Conservation (phyloP, 257 asterid species). For the Scutellaria barbata region DNA sequence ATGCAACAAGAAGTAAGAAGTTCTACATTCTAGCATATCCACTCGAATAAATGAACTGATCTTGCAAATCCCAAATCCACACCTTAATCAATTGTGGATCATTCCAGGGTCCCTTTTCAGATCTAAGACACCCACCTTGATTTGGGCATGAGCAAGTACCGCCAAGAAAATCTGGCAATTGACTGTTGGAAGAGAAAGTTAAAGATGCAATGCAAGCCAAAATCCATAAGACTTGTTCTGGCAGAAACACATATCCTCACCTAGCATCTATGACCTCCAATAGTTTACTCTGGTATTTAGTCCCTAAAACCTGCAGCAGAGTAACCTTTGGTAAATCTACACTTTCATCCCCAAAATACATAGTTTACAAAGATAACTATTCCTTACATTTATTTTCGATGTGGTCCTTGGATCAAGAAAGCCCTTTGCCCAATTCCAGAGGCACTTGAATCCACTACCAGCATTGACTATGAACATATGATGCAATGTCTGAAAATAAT, state of each 20-base stretch:
- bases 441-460: slow-evolving; percentile 84
- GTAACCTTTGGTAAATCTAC: slow-evolving; percentile 35
- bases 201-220: slow-evolving; percentile 24
- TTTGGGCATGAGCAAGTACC: slow-evolving; percentile 85
- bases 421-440: slow-evolving; percentile 83
- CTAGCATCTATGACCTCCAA: slow-evolving; percentile 79
- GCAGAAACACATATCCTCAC: slow-evolving; percentile 49
- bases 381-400: slow-evolving; percentile 77
- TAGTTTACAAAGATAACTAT: slow-evolving; percentile 24
- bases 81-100: slow-evolving; percentile 90
- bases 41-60: slow-evolving; percentile 4
- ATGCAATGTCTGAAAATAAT: slow-evolving; percentile 76
- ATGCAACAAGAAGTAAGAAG: slow-evolving; percentile 27
- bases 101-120: slow-evolving; percentile 95
- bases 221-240: neutral
- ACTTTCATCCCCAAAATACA: slow-evolving; percentile 29
- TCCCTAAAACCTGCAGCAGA: slow-evolving; percentile 78
- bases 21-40: slow-evolving; percentile 15
- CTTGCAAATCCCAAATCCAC: slow-evolving; percentile 33
- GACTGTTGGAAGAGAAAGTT: slow-evolving; percentile 57
- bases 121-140: slow-evolving; percentile 90
- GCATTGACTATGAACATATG: slow-evolving; percentile 95
- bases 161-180: slow-evolving; percentile 96
- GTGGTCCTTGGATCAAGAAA: slow-evolving; percentile 95
- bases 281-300: slow-evolving; percentile 75